Evolutionary conservation across 2,329 filamentous ascomycete genomes (phyloP).

Genomic region (Sphaerulina musiva): DNA sequence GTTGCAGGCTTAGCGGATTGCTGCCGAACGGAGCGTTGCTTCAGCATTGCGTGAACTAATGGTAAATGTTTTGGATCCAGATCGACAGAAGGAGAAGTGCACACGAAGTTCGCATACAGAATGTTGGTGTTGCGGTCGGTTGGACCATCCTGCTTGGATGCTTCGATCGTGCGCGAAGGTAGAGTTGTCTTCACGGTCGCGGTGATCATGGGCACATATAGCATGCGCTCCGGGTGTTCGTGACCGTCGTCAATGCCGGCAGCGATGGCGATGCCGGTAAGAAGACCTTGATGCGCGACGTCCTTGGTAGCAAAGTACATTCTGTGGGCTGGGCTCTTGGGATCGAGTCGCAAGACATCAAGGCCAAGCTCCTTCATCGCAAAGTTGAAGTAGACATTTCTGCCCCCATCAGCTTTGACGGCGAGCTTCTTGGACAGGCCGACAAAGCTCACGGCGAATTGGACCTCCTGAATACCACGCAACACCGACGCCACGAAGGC

Average conservation of each 20-base stretch:
- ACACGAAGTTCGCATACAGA: constrained; percentile 88
- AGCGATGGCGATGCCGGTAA: constrained; percentile 86
- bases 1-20: constrained; percentile 6
- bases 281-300: constrained; percentile 86
- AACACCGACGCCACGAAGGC: constrained; percentile 87
- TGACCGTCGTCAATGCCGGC: constrained; percentile 87
- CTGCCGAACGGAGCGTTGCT: constrained; percentile 30
- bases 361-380: constrained; percentile 96
- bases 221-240: constrained; percentile 73
- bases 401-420: constrained; percentile 57
- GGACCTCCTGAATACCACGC: constrained; percentile 89
- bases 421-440: constrained; percentile 76
- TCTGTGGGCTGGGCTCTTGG: constrained; percentile 85
- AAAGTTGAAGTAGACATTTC: constrained; percentile 73
- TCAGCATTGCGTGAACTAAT: constrained; percentile 69
- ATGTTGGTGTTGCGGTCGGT: constrained; percentile 90
- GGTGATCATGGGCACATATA: constrained; percentile 96
- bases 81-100: constrained; percentile 92
- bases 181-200: constrained; percentile 90
- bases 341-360: constrained; percentile 84
- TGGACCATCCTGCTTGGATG: constrained; percentile 61
- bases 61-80: constrained; percentile 88
- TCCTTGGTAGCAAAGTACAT: constrained; percentile 97
- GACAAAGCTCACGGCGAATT: constrained; percentile 88
- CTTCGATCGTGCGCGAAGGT: constrained; percentile 85